A percentile compares a stretch with the other conserved stretches of the same genome.
phyloP scores from a whole-genome alignment of 2,329 filamentous ascomycete genomes.

The Exophiala sideris region DNA sequence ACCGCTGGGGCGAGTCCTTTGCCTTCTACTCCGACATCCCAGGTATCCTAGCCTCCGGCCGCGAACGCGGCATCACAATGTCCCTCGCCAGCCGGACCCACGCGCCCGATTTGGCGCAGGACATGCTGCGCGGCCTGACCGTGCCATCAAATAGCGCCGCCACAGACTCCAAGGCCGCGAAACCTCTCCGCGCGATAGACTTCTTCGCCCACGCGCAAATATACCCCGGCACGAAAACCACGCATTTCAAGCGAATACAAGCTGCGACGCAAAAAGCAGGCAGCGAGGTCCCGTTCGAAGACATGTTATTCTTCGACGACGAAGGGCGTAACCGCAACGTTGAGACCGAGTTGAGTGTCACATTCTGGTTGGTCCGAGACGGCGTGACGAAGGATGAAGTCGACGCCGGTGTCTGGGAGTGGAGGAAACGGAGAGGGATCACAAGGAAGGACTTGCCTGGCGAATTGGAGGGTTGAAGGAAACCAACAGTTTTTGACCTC shows the following conservation, averaged over 20 bases:
- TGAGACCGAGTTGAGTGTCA: slow-evolving; percentile 67
- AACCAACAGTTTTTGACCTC: background rate
- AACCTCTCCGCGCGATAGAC: slow-evolving; percentile 45
- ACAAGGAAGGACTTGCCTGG: slow-evolving; percentile 22
- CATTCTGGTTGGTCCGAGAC: slow-evolving; percentile 77
- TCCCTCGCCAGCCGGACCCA: slow-evolving; percentile 77
- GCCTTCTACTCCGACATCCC: slow-evolving; percentile 70
- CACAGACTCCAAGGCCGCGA: slow-evolving; percentile 72
- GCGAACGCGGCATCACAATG: slow-evolving; percentile 54
- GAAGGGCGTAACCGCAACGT: slow-evolving; percentile 84
- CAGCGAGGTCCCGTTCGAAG: slow-evolving; percentile 63
- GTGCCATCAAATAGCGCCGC: slow-evolving; percentile 48
- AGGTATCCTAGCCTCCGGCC: slow-evolving; percentile 61
- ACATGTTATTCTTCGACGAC: slow-evolving; percentile 97
- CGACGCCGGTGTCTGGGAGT: slow-evolving; percentile 73
- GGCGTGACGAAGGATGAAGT: slow-evolving; percentile 74
- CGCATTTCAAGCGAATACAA: slow-evolving; percentile 73
- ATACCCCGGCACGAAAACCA: slow-evolving; percentile 75
- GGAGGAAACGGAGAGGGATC: slow-evolving; percentile 68
- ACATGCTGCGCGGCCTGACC: slow-evolving; percentile 74
- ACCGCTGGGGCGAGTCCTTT: slow-evolving; percentile 61
- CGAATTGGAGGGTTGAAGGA: slow-evolving; percentile 2
- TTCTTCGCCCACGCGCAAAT: slow-evolving; percentile 60
- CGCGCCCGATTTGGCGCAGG: slow-evolving; percentile 73
- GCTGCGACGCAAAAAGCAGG: slow-evolving; percentile 36